phyloP scores from a whole-genome alignment of 1,284 basidiomycete genomes.

The Irpex lacteus region DNA sequence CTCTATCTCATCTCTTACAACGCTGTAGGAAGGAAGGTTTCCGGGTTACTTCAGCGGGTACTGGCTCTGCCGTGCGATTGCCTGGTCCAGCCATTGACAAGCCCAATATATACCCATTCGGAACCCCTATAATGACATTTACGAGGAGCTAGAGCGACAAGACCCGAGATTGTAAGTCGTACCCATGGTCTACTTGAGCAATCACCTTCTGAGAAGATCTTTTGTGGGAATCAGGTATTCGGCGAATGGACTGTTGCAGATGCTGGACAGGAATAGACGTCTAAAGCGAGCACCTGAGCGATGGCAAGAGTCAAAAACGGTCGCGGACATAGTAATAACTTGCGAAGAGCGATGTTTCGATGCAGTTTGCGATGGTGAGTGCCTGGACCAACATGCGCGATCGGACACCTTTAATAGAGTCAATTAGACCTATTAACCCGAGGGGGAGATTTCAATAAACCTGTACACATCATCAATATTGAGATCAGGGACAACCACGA shows the following conservation, averaged over 20 bases:
- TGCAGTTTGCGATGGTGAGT: constrained; percentile 93
- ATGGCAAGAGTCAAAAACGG: constrained; percentile 89
- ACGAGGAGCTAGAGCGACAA: constrained; percentile 87
- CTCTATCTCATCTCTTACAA: background rate
- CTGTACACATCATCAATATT: constrained; percentile 96
- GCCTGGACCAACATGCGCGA: constrained; percentile 7
- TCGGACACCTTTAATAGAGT: background rate
- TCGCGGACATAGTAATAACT: constrained; percentile 96
- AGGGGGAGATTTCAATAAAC: constrained; percentile 90
- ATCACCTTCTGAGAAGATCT: background rate
- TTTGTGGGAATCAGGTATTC: constrained; percentile 63
- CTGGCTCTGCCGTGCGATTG: constrained; percentile 94
- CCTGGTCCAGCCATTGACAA: constrained; percentile 97
- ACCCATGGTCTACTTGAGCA: background rate
- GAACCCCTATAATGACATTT: constrained; percentile 99
- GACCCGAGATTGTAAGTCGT: constrained; percentile 78
- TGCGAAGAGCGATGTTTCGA: constrained; percentile 99
- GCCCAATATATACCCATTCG: constrained; percentile 96
- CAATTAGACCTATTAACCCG: constrained; percentile 78
- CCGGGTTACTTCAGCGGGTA: constrained; percentile 92
- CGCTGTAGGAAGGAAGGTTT: constrained; percentile 77
- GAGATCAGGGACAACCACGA: constrained; percentile 99
- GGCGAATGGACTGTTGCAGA: constrained; percentile 95
- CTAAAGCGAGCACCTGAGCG: constrained; percentile 94
- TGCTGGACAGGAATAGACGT: constrained; percentile 95